Evolutionary conservation across 306 rosid genomes (phyloP).

Genomic region (Sphenostylis stenocarpa): DNA sequence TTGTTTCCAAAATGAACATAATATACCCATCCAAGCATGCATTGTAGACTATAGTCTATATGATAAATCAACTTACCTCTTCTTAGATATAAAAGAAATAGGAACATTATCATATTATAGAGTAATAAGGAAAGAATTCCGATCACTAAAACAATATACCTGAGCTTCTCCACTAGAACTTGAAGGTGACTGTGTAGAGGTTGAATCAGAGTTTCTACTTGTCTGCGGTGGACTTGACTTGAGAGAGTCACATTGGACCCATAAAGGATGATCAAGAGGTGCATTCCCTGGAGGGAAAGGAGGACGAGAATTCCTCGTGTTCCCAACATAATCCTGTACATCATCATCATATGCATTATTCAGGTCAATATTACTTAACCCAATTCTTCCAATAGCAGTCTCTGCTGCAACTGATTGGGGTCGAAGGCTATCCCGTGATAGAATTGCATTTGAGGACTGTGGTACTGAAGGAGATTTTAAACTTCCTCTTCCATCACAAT

Average conservation of each 20-base stretch:
- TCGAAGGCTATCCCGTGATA: slow-evolving; percentile 38
- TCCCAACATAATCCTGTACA: slow-evolving; percentile 46
- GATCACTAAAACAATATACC: slow-evolving; percentile 43
- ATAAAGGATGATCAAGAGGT: slow-evolving; percentile 39
- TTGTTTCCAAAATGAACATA: not conserved
- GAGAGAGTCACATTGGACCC: slow-evolving; percentile 42
- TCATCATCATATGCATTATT: slow-evolving; percentile 62
- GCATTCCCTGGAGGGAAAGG: slow-evolving; percentile 38
- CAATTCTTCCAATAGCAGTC: slow-evolving; percentile 41
- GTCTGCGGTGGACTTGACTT: slow-evolving; percentile 70
- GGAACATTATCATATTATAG: not conserved
- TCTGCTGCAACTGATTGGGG: slow-evolving; percentile 40
- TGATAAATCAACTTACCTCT: not conserved
- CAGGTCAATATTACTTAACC: slow-evolving; percentile 59
- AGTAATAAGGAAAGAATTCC: slow-evolving; percentile 23
- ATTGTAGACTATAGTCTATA: not conserved
- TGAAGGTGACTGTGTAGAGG: slow-evolving; percentile 70
- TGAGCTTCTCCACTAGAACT: slow-evolving; percentile 77
- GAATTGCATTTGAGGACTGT: slow-evolving; percentile 27
- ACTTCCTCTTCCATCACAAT: slow-evolving; percentile 38
- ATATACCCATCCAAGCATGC: slow-evolving; percentile 14
- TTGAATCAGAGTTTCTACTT: slow-evolving; percentile 70
- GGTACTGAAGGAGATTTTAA: slow-evolving; percentile 41
- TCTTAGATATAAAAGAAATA: not conserved
- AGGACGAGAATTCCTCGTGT: slow-evolving; percentile 38